phyloP scores from a whole-genome alignment of 1,284 basidiomycete species.

The Rhodotorula sp. region DNA sequence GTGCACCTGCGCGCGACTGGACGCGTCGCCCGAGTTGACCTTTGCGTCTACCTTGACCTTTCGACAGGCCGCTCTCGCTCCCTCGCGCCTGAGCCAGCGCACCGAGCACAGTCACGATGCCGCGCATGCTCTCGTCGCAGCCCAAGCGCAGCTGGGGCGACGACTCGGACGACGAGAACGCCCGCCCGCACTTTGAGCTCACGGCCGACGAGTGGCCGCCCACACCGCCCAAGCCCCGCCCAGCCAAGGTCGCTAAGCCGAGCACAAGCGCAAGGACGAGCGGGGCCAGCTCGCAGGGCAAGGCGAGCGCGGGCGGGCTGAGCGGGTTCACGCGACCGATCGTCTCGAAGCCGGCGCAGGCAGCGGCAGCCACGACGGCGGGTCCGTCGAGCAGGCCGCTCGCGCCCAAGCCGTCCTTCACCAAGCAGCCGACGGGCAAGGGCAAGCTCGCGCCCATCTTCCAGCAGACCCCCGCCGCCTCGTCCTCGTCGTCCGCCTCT shows the following conservation, averaged over 20 bases:
- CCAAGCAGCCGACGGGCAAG: background rate
- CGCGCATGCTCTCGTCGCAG: constrained; percentile 34
- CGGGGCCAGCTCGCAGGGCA: background rate
- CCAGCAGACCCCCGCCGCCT: background rate
- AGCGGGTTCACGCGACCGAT: background rate
- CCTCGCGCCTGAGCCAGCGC: background rate
- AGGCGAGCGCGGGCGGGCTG: background rate
- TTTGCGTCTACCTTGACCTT: background rate
- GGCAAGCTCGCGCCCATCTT: constrained; percentile 18
- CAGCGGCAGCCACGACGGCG: background rate
- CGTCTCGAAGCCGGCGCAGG: background rate
- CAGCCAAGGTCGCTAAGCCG: background rate
- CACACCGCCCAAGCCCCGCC: constrained; percentile 22
- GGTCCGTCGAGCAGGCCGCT: constrained; percentile 1
- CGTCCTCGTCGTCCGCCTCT: background rate
- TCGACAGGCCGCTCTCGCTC: background rate
- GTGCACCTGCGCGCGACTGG: too few species aligned
- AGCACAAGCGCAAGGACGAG: background rate
- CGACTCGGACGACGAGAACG: constrained; percentile 29
- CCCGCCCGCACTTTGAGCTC: constrained; percentile 21
- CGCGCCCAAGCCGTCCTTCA: constrained; percentile 4
- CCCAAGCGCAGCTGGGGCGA: constrained; percentile 36
- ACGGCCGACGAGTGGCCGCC: constrained; percentile 34
- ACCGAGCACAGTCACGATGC: background rate
- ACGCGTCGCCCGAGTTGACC: too few species aligned